Evolutionary conservation across 306 rosid species (phyloP), one percentile per base, ranked within the genome.

Genomic region (Fragaria vesca): DNA sequence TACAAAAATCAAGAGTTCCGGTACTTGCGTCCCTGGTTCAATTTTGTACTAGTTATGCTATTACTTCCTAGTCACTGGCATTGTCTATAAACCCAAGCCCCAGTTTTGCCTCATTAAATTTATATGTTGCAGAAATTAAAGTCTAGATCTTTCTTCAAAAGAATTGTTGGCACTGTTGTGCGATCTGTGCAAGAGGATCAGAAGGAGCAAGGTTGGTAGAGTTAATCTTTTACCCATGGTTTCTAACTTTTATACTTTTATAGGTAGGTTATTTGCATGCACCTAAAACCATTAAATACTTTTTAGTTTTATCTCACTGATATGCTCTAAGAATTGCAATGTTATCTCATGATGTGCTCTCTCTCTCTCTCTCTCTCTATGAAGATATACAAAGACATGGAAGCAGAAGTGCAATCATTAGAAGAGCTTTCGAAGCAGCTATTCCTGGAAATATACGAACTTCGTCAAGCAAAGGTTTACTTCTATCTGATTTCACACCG

Each of bases 361-460:
- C 54, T 16, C 24, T 61, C 36, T 45, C 17, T 24, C 12, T 9
- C 24, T 1, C 28, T 0, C 13, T 5, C 30, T 13, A 47, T 62
- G 48, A 46, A 94, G 99, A 95, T 85, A 95, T 93, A n/a, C 71
- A 91, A 84, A 86, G 89, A 79, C 88, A 81, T 88, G 90, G 97
- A 95, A 85, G 99, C 97, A 57, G 97, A 95, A 88, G 99, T 93
- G 45, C 89, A 85, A 80, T 95, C 93, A 51, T 89, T 91, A 50
- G 97, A 95, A 83, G 99, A 95, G 93, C 97, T 95, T 38, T 93
- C 99, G 42, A 93, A 91, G 90, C 97, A 95, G 82, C 86, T 95
- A 75, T 93, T 95, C 85, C 83, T 95, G 87, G 99, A 95, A 88
- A 93, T 95, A 86, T 95, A 91, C 28, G 99, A 95, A 87, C 97